Conservation (phyloP, 1,284 basidiomycete species). For the Ustanciosporium gigantosporum region DNA sequence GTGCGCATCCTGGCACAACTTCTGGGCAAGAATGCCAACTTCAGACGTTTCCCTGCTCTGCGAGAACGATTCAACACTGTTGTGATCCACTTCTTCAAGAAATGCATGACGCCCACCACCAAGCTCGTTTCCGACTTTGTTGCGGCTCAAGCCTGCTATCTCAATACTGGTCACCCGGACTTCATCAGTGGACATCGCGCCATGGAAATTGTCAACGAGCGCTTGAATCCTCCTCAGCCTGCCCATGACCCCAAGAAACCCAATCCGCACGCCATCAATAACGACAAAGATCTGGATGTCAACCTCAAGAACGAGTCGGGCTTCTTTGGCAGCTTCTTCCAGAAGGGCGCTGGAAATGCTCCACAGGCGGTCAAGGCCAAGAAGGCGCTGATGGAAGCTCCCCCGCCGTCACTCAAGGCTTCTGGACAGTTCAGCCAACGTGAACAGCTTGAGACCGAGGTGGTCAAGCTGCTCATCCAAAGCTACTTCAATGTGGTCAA, state of each 20-base stretch:
- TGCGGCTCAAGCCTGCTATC: constrained; percentile 95
- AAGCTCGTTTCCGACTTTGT: constrained; percentile 95
- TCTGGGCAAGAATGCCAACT: constrained; percentile 85
- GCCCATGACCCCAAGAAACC: constrained; percentile 40
- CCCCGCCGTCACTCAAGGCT: constrained; percentile 87
- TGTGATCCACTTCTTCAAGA: constrained; percentile 90
- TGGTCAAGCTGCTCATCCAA: constrained; percentile 75
- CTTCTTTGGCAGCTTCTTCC: constrained; percentile 97
- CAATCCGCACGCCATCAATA: constrained; percentile 72
- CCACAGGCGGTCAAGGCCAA: constrained; percentile 63
- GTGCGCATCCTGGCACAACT: constrained; percentile 99
- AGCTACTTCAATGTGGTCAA: constrained; percentile 69
- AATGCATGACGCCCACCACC: constrained; percentile 91
- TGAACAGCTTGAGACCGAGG: constrained; percentile 97
- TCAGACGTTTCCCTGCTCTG: constrained; percentile 90
- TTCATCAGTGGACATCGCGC: constrained; percentile 95
- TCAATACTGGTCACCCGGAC: constrained; percentile 94
- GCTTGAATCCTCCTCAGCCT: constrained; percentile 69
- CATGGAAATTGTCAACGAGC: constrained; percentile 81
- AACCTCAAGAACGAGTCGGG: constrained; percentile 77
- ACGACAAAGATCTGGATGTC: constrained; percentile 89
- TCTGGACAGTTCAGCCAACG: constrained; percentile 90
- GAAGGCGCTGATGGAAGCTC: constrained; percentile 80
- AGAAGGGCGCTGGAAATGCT: constrained; percentile 70
- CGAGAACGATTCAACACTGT: constrained; percentile 93